Evolutionary conservation across 306 rosid genomes (phyloP).

Genomic region (Vigna trinervia): DNA sequence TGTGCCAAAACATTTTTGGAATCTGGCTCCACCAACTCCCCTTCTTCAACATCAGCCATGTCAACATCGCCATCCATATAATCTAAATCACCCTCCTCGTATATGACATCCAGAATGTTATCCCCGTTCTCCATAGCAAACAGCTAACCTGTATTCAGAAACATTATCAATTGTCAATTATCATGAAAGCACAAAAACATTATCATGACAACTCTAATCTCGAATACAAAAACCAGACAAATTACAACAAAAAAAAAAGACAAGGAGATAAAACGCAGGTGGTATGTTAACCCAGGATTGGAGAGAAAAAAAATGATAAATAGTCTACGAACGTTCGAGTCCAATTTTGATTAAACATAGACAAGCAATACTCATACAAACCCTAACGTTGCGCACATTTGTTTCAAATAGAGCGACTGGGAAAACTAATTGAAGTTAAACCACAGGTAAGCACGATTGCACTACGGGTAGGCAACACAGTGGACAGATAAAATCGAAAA

Average conservation of each 20-base stretch:
- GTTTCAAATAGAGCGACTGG: background rate
- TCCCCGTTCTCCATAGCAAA: constrained; percentile 65
- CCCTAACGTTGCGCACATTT: background rate
- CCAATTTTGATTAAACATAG: background rate
- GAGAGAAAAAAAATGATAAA: background rate
- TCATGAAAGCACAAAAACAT: background rate
- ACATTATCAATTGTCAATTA: background rate
- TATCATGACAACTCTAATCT: background rate
- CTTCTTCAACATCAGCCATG: constrained; percentile 88
- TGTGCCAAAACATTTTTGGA: constrained; percentile 40
- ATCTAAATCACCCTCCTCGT: constrained; percentile 51
- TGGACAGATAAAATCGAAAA: background rate
- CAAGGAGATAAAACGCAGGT: background rate
- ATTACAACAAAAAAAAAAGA: background rate
- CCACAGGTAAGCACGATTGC: background rate
- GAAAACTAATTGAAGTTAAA: background rate
- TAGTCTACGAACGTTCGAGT: background rate
- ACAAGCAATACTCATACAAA: background rate
- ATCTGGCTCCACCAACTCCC: constrained; percentile 67
- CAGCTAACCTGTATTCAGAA: background rate
- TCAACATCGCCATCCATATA: constrained; percentile 64
- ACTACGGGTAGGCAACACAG: background rate
- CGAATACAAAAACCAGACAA: background rate
- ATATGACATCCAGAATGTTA: constrained; percentile 67
- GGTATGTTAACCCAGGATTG: background rate